A percentile compares a stretch with the other conserved stretches of the same genome.
Conservation (phyloP, 306 rosid species). For the Cyamopsis tetragonoloba region DNA sequence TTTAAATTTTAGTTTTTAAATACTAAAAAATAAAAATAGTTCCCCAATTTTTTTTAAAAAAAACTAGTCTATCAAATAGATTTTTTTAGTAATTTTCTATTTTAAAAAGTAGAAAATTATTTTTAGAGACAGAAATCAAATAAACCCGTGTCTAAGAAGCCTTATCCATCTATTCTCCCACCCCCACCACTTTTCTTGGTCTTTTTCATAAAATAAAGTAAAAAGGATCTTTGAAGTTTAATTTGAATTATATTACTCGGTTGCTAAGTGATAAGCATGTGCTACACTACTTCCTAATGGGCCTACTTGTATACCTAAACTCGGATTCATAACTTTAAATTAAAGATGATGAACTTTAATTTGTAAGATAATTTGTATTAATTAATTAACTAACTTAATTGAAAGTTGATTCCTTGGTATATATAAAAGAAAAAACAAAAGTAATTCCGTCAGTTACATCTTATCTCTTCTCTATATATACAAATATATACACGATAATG, state of each 20-base stretch:
- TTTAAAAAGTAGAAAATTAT: too few relatives aligned
- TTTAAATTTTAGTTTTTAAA: too few relatives aligned
- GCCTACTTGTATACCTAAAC: conserved; percentile 20
- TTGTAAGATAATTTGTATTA: conserved; percentile 16
- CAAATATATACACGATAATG: not conserved
- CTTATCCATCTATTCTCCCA: not conserved
- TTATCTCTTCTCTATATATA: conserved; percentile 18
- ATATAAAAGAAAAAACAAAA: not conserved
- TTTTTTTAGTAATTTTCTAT: too few relatives aligned
- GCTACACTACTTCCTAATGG: conserved; percentile 12
- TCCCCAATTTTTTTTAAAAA: too few relatives aligned
- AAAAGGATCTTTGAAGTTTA: not conserved
- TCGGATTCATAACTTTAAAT: conserved; percentile 13
- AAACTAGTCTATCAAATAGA: too few relatives aligned
- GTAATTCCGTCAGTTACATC: conserved; percentile 12
- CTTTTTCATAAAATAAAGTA: not conserved
- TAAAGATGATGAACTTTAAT: conserved; percentile 25
- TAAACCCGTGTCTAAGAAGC: conserved; percentile 2
- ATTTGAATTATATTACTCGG: not conserved
- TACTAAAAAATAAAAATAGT: too few relatives aligned
- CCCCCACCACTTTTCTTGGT: not conserved
- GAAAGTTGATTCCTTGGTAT: not conserved
- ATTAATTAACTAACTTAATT: conserved; percentile 4
- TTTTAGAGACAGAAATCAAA: too few relatives aligned
- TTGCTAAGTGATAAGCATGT: conserved; percentile 23